Conservation (phyloP, 257 asterid genomes). For the Ehretia macrophylla region DNA sequence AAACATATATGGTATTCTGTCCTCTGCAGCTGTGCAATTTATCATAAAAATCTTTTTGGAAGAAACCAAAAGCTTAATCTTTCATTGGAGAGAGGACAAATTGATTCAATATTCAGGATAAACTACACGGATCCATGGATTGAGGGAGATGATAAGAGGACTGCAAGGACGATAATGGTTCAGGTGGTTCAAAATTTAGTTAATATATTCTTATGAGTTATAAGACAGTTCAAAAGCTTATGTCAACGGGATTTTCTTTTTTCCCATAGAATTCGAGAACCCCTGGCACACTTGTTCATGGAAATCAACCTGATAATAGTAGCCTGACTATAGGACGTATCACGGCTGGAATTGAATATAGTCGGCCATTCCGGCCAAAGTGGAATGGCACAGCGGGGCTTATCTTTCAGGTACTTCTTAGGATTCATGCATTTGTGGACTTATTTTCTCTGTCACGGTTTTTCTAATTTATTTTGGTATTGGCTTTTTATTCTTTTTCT, state of each 20-base stretch:
- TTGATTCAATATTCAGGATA: conserved; percentile 84
- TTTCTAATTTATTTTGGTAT: neutral
- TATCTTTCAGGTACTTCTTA: conserved; percentile 62
- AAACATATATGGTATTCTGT: neutral
- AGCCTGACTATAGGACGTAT: conserved; percentile 74
- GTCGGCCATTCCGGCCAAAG: conserved; percentile 91
- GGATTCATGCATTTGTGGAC: neutral
- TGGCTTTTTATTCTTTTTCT: neutral
- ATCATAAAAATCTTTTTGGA: conserved; percentile 90
- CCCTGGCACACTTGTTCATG: conserved; percentile 93
- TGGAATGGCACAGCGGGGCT: conserved; percentile 93
- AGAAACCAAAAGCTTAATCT: conserved; percentile 94
- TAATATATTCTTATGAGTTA: conserved; percentile 6
- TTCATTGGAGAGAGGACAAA: conserved; percentile 92
- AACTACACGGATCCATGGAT: conserved; percentile 97
- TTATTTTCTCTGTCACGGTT: neutral
- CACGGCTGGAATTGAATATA: conserved; percentile 87
- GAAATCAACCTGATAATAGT: conserved; percentile 68
- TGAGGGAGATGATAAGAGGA: conserved; percentile 97
- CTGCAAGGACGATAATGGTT: conserved; percentile 90
- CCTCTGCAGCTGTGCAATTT: conserved; percentile 79
- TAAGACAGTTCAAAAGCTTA: conserved; percentile 10
- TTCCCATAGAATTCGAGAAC: conserved; percentile 85
- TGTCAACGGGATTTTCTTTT: conserved; percentile 9
- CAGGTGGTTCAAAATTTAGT: conserved; percentile 51